Base-by-base conservation (phyloP, 176 grass and related monocot species). In the Lolium perenne region DNA sequence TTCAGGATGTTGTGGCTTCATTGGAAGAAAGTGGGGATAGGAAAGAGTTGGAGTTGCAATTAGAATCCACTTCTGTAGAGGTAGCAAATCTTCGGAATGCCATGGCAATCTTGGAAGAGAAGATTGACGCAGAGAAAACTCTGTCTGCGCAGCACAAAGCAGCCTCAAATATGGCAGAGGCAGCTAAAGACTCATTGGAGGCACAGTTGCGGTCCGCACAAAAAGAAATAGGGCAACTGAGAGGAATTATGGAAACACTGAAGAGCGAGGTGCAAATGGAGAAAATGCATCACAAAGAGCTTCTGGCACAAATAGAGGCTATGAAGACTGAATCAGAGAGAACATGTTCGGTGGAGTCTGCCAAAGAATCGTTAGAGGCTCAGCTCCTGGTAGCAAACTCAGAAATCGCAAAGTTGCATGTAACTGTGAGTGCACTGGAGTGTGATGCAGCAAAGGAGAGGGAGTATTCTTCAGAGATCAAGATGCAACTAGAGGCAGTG, bases 101-200 rank as follows among this genome's bases (percentile, higher is more conserved):
- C 46, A 65, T 97, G 84, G 67, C 72, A 69, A 88, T 87, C 4
- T 88, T 99, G 81, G 86, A 94, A 86, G 89, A 90, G 83, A 83
- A 84, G 55, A 79, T 94, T 80, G 83, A 79, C 14, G 73, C 57
- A 61, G 92, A 92, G 74, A 96, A 74, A 86, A 32, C 71, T 79
- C 64, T 94, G 25, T 95, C 84, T 41, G 75, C 55, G 0, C 83
- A 92, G 85, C 86, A 91, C 59, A 86, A 89, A 92, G 69, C 64
- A 29, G 90, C 81, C 20, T 76, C 89, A 87, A 88, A 98, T 61
- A 63, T 74, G 63, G 70, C 85, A 74, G 80, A 91, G 18, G 56
- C 74, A 15, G 80, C 82, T 86, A 94, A 89, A 90, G 59, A 85
- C 62, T 71, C 72, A 64, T 58, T 94, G 41, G 94, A 94, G 38